These are phyloP conservation scores for Bruguiera parviflora DNA, from an alignment of 345 rosid genomes.

Conservation along the genomic window DNA sequence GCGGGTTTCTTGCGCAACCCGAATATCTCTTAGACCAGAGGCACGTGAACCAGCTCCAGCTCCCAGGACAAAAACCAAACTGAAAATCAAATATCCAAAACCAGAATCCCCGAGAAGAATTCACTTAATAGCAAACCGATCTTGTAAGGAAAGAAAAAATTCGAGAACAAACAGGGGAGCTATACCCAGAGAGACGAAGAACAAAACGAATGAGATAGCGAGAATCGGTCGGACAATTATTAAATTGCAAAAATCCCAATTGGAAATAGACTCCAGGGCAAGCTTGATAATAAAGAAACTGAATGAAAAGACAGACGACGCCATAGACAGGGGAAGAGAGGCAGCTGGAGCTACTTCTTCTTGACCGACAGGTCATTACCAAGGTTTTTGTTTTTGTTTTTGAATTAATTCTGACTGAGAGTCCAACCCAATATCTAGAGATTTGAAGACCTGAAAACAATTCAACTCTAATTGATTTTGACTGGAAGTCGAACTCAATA, in stretches of 20 bases:
- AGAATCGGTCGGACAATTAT: slow-evolving; percentile 54
- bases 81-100: slow-evolving; percentile 14
- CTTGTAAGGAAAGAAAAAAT: too few species aligned
- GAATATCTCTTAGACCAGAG: slow-evolving; percentile 76
- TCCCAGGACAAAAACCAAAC: slow-evolving; percentile 91
- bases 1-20: slow-evolving; percentile 55
- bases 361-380: too few species aligned
- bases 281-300: not conserved
- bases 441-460: too few species aligned
- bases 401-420: too few species aligned
- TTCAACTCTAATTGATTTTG: too few species aligned
- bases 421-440: too few species aligned
- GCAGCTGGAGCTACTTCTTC: too few species aligned
- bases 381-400: too few species aligned
- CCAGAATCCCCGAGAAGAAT: not conserved
- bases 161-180: too few species aligned
- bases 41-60: slow-evolving; percentile 76
- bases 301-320: slow-evolving; percentile 19
- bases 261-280: not conserved
- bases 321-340: not conserved
- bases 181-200: slow-evolving; percentile 44
- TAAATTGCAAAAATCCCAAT: slow-evolving; percentile 30
- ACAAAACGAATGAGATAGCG: slow-evolving; percentile 52
- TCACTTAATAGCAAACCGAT: not conserved
- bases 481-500: too few species aligned